phyloP scores from a whole-genome alignment of 2,329 filamentous ascomycete species.

The Diaporthe vaccinii region DNA sequence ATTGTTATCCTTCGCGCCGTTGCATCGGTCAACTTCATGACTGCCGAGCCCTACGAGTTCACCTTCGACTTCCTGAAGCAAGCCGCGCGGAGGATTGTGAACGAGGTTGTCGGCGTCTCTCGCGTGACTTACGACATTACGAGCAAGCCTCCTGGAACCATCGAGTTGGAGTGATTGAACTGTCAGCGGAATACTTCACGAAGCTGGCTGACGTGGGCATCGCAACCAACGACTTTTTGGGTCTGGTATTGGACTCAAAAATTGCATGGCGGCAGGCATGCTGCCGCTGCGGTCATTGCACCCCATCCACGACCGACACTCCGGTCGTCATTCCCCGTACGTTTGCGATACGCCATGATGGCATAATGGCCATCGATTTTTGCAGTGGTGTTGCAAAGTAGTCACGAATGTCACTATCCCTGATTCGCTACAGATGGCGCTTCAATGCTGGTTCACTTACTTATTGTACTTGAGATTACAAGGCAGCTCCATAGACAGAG shows the following conservation, averaged over 20 bases:
- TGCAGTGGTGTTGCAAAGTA: neutral
- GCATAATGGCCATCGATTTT: neutral
- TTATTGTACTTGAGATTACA: neutral
- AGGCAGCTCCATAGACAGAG: no score
- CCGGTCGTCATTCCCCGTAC: neutral
- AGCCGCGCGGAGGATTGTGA: constrained; percentile 78
- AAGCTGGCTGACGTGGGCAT: neutral
- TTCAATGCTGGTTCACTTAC: neutral
- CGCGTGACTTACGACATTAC: constrained; percentile 75
- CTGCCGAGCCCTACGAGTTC: constrained; percentile 78
- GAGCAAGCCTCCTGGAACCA: constrained; percentile 20
- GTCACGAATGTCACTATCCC: neutral
- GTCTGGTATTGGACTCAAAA: neutral
- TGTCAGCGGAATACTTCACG: neutral
- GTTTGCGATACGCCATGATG: neutral
- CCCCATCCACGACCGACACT: neutral
- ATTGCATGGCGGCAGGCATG: neutral
- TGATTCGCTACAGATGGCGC: neutral
- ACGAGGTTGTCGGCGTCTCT: constrained; percentile 82
- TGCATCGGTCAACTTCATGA: constrained; percentile 77
- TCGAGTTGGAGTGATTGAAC: constrained; percentile 26
- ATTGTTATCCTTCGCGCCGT: constrained; percentile 57
- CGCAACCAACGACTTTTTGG: neutral
- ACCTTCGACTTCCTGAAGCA: constrained; percentile 53
- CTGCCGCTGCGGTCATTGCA: neutral